phyloP scores from a whole-genome alignment of 768 basidiomycete genomes.

The Lentinula boryana region DNA sequence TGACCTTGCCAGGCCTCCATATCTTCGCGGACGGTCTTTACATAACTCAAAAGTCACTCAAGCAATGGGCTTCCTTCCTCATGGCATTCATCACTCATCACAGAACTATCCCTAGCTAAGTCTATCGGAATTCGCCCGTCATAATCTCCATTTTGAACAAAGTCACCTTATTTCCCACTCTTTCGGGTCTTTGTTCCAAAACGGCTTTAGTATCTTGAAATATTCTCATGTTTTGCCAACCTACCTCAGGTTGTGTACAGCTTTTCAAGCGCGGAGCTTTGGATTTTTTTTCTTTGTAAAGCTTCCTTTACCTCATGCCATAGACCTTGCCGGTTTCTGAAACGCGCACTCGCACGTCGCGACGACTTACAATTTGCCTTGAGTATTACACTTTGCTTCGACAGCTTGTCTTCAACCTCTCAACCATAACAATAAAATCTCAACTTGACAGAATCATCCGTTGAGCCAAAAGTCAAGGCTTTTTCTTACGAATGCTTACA shows the following conservation, averaged over 20 bases:
- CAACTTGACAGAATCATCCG: neutral
- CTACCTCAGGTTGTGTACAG: neutral
- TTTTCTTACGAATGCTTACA: neutral
- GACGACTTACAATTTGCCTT: neutral
- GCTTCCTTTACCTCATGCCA: conserved; percentile 24
- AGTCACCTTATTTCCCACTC: neutral
- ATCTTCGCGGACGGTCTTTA: conserved; percentile 6
- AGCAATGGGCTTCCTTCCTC: conserved; percentile 1
- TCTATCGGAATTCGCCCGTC: neutral
- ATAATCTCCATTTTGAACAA: neutral
- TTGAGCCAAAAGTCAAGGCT: neutral
- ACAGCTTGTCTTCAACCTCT: neutral
- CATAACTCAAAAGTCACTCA: conserved; percentile 1
- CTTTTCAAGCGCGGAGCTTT: neutral
- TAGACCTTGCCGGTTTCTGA: neutral
- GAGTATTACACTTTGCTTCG: neutral
- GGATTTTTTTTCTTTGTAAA: neutral
- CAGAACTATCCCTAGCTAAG: neutral
- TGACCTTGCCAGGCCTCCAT: conserved; percentile 4
- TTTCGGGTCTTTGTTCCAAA: neutral
- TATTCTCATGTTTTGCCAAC: neutral
- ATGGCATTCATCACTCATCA: conserved; percentile 1
- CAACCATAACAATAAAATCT: neutral
- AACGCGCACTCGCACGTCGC: conserved; percentile 1
- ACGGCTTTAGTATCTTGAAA: neutral